A percentile compares a stretch with the other conserved stretches of the same genome.
Evolutionary conservation across 1,139 yeast species (phyloP).

Genomic region (Wickerhamiella pararugosa): DNA sequence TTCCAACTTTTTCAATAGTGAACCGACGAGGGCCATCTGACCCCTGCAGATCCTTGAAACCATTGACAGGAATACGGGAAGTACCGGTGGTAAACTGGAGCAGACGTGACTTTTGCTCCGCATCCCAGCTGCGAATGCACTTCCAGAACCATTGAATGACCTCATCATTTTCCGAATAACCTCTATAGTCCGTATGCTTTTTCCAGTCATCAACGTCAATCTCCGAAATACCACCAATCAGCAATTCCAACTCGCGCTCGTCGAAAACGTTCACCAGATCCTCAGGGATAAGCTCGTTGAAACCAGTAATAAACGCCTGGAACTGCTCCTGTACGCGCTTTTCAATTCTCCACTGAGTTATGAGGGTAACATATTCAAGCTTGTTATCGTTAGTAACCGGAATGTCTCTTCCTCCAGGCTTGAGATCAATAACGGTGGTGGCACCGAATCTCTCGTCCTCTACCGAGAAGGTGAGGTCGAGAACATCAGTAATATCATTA

Average conservation of each 20-base stretch:
- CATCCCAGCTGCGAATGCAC: constrained; percentile 85
- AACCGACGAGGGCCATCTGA: constrained; percentile 98
- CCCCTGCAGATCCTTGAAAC: constrained; percentile 95
- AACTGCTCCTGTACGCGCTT: constrained; percentile 92
- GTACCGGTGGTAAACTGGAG: constrained; percentile 97
- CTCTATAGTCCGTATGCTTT: constrained; percentile 95
- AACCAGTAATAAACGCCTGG: constrained; percentile 90
- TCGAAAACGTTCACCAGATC: constrained; percentile 92
- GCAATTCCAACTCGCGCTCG: constrained; percentile 88
- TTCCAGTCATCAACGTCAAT: constrained; percentile 98
- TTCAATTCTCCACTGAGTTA: constrained; percentile 91
- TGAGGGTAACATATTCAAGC: constrained; percentile 86
- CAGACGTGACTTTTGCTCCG: constrained; percentile 89
- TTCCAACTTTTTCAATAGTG: constrained; percentile 97
- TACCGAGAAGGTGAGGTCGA: constrained; percentile 82
- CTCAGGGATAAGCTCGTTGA: constrained; percentile 93
- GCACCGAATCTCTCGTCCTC: constrained; percentile 97
- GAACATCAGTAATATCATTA: constrained; percentile 74
- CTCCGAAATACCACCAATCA: constrained; percentile 96
- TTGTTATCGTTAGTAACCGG: constrained; percentile 92
- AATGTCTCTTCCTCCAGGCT: constrained; percentile 72
- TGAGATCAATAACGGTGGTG: constrained; percentile 76
- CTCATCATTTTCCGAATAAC: constrained; percentile 91
- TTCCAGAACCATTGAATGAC: constrained; percentile 98
- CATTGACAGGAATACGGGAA: constrained; percentile 95